Evolutionary conservation across 2,329 filamentous ascomycete genomes (phyloP), one percentile per base, ranked within the genome.

Genomic region (Trichoderma atroviride): DNA sequence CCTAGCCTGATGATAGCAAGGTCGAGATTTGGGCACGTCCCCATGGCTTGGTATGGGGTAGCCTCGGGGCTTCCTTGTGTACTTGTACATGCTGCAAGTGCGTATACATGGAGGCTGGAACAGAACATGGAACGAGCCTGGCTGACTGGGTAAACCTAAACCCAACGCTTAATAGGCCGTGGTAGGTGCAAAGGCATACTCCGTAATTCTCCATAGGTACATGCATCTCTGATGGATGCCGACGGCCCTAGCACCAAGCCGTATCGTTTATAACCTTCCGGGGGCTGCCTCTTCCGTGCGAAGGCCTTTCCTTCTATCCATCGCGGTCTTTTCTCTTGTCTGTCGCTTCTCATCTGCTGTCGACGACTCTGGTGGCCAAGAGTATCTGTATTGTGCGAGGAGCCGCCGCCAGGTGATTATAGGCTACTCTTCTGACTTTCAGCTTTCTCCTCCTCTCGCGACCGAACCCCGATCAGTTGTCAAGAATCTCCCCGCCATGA

Each of bases 21-120:
- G 61, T 64, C 35, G 50, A 64, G 61, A 64, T 64, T 56, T 43
- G 57, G 24, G 50, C 61, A 31, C 50, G 43, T 65, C 62, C 16
- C 61, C 47, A 56, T 37, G 62, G 16, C 37, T 57, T 35, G 63
- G 53, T 47, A 50, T 50, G 37, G 47, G 37, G 10, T 66, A 66
- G 63, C 27, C 37, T 66, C 63, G 53, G 63, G 63, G 63, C 40
- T 58, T 29, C 63, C 63, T 43, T 66, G 63, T 66, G 63, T 62
- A n/a, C 31, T 57, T 37, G 56, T 35, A 58, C 19, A n/a, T 50
- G 10, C 47, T 24, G n/a, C n/a, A 13, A 50, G n/a, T 50, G 11
- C 33, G 24, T 33, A 35, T 22, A 37, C 33, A 24, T 24, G 53
- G 53, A n/a, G 27, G 27, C 16, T 53, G 29, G 33, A 13, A 37